These are phyloP conservation scores for Pseudozyma hubeiensis DNA, from an alignment of 1,284 basidiomycete genomes.

Conservation along the genomic window DNA sequence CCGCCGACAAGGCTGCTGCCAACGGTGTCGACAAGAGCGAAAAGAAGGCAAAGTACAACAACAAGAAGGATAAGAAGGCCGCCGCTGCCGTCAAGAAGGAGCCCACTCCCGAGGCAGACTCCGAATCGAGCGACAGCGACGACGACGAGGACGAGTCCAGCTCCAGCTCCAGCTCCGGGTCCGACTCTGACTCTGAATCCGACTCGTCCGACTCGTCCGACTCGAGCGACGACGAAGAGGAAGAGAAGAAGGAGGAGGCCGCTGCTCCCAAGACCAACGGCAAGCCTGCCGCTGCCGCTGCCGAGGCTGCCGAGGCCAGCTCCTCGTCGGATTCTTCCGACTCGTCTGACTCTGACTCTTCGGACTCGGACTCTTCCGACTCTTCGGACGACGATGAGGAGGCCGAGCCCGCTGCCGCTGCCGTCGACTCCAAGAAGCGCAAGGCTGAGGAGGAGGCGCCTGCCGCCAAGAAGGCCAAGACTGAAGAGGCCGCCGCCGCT, in stretches of 20 bases:
- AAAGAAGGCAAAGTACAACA: constrained; percentile 52
- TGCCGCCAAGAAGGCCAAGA: constrained; percentile 85
- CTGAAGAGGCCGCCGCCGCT: constrained; percentile 68
- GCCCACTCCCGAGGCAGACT: constrained; percentile 47
- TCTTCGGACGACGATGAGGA: constrained; percentile 42
- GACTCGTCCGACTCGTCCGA: constrained; percentile 14
- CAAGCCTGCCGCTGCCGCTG: constrained; percentile 41
- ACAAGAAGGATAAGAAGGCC: constrained; percentile 53
- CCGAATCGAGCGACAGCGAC: constrained; percentile 13
- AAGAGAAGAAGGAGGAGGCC: constrained; percentile 28
- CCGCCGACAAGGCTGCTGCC: constrained; percentile 27
- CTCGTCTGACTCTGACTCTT: constrained; percentile 29
- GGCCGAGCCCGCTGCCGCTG: constrained; percentile 62
- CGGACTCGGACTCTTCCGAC: constrained; percentile 34
- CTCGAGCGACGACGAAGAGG: constrained; percentile 38
- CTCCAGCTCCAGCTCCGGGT: constrained; percentile 12
- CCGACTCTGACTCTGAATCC: constrained; percentile 4
- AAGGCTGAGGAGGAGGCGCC: constrained; percentile 80
- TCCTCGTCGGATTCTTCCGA: constrained; percentile 26
- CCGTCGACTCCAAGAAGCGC: constrained; percentile 74
- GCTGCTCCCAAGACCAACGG: constrained; percentile 47
- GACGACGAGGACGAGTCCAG: constrained; percentile 18
- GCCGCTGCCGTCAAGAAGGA: constrained; percentile 37
- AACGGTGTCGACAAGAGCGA: constrained; percentile 51
- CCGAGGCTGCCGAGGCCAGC: constrained; percentile 29